These are phyloP conservation scores for Dissoconium aciculare DNA, from an alignment of 2,329 filamentous ascomycete species.

Conservation along the genomic window DNA sequence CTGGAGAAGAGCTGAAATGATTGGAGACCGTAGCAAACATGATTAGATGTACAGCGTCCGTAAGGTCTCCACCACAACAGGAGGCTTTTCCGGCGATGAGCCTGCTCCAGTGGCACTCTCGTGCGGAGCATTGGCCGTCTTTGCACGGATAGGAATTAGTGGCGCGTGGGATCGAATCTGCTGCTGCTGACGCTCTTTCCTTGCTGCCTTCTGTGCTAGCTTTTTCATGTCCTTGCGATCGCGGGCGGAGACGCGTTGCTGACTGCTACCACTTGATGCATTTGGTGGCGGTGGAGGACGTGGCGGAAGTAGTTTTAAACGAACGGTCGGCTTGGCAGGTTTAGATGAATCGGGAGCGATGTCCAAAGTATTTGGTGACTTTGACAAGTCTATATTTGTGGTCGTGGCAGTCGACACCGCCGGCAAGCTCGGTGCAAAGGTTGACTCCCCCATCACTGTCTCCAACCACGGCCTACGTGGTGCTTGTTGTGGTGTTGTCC, in stretches of 20 bases:
- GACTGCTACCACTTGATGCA: conserved; percentile 16
- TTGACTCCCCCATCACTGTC: too few species aligned
- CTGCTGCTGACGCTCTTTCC: conserved; percentile 26
- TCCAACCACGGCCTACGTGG: too few species aligned
- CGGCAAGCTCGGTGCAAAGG: too few species aligned
- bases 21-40: too few species aligned
- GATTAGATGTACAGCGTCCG: conserved; percentile 26
- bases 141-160: neutral
- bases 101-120: neutral
- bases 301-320: conserved; percentile 23
- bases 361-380: too few species aligned
- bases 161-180: too few species aligned
- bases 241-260: conserved; percentile 20
- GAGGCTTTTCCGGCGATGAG: neutral
- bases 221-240: conserved; percentile 28
- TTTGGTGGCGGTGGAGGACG: conserved; percentile 13
- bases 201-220: conserved; percentile 28
- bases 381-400: too few species aligned
- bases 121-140: neutral
- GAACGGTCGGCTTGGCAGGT: conserved; percentile 14
- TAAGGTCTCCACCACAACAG: conserved; percentile 19
- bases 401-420: too few species aligned
- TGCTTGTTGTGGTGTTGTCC: too few species aligned
- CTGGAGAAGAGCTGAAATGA: too few species aligned
- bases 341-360: conserved; percentile 3